A percentile compares a stretch with the other conserved stretches of the same genome.
phyloP scores from a whole-genome alignment of 768 basidiomycete species.

The Rubroboletus satanas region DNA sequence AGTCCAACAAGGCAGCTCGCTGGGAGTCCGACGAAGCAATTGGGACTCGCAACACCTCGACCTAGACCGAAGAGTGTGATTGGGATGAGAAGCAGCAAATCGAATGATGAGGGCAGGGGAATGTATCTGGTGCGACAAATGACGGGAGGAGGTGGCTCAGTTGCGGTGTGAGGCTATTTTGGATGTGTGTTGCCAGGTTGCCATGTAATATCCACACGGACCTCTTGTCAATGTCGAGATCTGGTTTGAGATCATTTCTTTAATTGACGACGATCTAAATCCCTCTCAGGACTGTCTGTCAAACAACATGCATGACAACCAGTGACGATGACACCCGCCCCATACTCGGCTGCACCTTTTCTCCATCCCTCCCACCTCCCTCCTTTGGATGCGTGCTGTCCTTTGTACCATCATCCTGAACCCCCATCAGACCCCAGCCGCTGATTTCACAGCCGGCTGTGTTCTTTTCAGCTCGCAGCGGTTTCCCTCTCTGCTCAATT shows the following conservation, averaged over 20 bases:
- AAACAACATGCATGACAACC: conserved; percentile 11
- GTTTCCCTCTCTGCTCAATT: not conserved
- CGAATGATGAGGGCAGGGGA: conserved; percentile 60
- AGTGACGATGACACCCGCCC: not conserved
- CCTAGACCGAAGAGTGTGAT: conserved; percentile 78
- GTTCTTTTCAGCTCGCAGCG: not conserved
- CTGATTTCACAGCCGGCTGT: conserved; percentile 7
- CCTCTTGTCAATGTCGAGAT: conserved; percentile 8
- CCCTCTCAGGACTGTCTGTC: not conserved
- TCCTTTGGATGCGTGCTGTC: not conserved
- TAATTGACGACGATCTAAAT: not conserved
- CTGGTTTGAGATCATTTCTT: conserved; percentile 1
- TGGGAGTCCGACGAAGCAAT: conserved; percentile 68
- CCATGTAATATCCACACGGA: conserved; percentile 16
- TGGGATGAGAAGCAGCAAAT: conserved; percentile 60
- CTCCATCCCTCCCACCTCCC: not conserved
- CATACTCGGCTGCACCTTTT: not conserved
- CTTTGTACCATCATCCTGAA: not conserved
- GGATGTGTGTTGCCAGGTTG: not conserved
- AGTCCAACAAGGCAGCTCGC: conserved; percentile 65
- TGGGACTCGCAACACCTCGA: conserved; percentile 41
- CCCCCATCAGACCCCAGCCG: conserved; percentile 2
- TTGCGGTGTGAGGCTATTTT: conserved; percentile 17
- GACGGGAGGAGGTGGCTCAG: conserved; percentile 50
- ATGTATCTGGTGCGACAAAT: conserved; percentile 78